These are phyloP conservation scores for Ulmus americana DNA, from an alignment of 331 rosid genomes.

Conservation along the genomic window DNA sequence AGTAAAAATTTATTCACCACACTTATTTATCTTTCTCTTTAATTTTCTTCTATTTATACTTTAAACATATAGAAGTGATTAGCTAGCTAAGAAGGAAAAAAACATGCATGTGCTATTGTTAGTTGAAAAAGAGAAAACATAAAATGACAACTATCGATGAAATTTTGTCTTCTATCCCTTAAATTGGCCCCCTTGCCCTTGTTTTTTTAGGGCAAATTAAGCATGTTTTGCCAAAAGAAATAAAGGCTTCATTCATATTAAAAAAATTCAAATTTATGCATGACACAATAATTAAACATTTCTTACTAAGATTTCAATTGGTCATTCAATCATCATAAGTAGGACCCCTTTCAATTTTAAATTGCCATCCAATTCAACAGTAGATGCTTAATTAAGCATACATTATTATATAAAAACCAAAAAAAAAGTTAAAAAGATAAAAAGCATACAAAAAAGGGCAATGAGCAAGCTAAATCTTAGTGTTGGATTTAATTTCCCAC, in stretches of 20 bases:
- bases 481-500: constrained; percentile 26
- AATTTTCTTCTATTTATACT: no score
- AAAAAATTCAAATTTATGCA: constrained; percentile 2
- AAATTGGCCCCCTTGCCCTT: constrained; percentile 29
- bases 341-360: constrained; percentile 6
- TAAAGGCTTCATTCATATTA: constrained; percentile 5
- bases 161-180: constrained; percentile 41
- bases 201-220: constrained; percentile 20
- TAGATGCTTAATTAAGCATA: constrained; percentile 8
- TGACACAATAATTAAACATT: constrained; percentile 30
- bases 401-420: not conserved
- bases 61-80: no score
- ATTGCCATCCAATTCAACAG: constrained; percentile 20
- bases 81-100: constrained; percentile 1
- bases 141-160: constrained; percentile 31
- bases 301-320: constrained; percentile 27
- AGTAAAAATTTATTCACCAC: no score
- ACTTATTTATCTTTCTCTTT: no score
- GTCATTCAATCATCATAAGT: constrained; percentile 23
- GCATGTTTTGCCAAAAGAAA: constrained; percentile 26
- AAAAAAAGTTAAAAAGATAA: constrained; percentile 11
- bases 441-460: constrained; percentile 3
- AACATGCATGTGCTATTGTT: constrained; percentile 20
- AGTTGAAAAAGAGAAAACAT: constrained; percentile 18
- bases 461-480: constrained; percentile 27